Conservation (phyloP, 73 alveolate genomes). For the Loxodes magnus region DNA sequence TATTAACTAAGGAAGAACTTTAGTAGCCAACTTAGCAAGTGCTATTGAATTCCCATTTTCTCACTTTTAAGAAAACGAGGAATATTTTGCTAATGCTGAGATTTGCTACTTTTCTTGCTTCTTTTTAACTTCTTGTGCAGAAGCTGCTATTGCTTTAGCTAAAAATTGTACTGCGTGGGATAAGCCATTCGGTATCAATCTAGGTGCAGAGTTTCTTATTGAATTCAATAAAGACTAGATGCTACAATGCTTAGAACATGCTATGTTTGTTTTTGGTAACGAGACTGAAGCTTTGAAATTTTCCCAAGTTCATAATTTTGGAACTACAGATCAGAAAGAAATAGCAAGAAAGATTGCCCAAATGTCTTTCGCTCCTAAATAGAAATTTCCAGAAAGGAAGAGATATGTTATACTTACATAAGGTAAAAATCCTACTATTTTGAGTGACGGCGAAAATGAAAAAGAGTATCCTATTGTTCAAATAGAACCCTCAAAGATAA, state of each 20-base stretch:
- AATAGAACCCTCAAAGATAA: conserved; percentile 44
- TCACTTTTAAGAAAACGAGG: conserved; percentile 26
- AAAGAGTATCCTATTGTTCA: conserved; percentile 19
- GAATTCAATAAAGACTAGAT: conserved; percentile 39
- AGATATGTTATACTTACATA: conserved; percentile 53
- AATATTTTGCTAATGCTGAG: conserved; percentile 19
- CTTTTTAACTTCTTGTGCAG: conserved; percentile 37
- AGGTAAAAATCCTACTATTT: conserved; percentile 59
- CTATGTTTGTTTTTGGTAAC: conserved; percentile 68
- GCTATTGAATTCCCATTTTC: conserved; percentile 28
- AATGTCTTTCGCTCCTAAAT: too few species aligned
- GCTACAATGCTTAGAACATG: conserved; percentile 21
- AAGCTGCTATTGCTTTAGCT: conserved; percentile 25
- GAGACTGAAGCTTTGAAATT: conserved; percentile 59
- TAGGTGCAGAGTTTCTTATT: conserved; percentile 45
- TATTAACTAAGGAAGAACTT: conserved; percentile 44
- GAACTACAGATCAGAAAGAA: conserved; percentile 16
- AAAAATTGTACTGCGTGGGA: conserved; percentile 22
- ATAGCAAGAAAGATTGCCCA: conserved; percentile 36
- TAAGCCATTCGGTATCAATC: conserved; percentile 35
- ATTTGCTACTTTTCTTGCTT: conserved; percentile 37
- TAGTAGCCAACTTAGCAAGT: conserved; percentile 63
- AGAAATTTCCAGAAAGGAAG: conserved; percentile 28
- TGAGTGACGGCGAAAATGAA: conserved; percentile 29
- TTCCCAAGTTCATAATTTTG: conserved; percentile 45